Conservation (phyloP, 1,139 yeast species). For the Diutina scorzettiae region DNA sequence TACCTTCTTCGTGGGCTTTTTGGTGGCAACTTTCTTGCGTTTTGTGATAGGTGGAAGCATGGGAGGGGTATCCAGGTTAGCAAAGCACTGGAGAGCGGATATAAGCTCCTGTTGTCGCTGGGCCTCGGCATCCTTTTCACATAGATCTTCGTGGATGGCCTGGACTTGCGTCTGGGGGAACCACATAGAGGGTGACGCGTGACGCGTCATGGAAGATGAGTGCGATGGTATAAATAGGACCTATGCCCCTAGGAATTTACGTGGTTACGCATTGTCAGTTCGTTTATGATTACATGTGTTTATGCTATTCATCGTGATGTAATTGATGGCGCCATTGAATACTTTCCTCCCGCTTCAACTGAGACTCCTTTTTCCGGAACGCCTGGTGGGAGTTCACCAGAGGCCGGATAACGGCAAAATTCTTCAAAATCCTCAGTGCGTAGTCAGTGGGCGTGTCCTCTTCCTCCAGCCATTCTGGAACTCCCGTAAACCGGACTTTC, state of each 20-base stretch:
- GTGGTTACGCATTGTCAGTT: no score
- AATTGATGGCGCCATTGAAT: constrained; percentile 25
- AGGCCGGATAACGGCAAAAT: constrained; percentile 21
- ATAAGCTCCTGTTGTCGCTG: background rate
- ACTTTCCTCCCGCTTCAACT: constrained; percentile 41
- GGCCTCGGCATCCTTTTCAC: background rate
- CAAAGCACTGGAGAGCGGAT: background rate
- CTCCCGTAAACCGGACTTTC: constrained; percentile 41
- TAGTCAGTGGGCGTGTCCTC: constrained; percentile 46
- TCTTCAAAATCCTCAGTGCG: constrained; percentile 33
- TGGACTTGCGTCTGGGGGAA: constrained; percentile 5
- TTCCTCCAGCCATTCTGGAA: constrained; percentile 36
- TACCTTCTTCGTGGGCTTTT: background rate
- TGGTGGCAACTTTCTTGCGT: background rate
- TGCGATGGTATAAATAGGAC: no score
- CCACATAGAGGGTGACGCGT: background rate
- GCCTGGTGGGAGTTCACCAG: constrained; percentile 1
- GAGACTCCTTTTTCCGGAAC: constrained; percentile 29
- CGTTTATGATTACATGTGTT: no score
- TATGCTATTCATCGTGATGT: constrained; percentile 1
- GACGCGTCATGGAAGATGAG: no score
- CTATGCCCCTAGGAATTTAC: no score
- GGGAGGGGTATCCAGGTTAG: background rate
- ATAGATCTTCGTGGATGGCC: constrained; percentile 4
- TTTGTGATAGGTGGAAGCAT: background rate